Percentiles rank a stretch among this genome's conserved stretches.
Conservation (phyloP, 2,329 filamentous ascomycete species). For the Aspergillus hortae region DNA sequence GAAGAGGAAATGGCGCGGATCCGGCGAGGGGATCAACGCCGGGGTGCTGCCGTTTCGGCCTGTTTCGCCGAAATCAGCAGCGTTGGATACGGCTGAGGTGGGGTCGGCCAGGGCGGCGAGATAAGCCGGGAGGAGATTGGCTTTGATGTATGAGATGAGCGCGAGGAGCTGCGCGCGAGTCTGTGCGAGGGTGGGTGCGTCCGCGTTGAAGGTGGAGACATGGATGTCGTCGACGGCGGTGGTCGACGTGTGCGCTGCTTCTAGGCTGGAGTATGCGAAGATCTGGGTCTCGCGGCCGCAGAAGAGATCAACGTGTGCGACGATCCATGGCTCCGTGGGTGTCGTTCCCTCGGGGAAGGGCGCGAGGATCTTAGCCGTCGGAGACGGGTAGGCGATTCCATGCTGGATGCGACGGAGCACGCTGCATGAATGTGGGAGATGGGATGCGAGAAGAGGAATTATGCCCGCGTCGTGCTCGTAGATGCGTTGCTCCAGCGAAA, state of each 20-base stretch:
- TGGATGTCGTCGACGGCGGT: background rate
- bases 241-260: slow-evolving; percentile 17
- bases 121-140: slow-evolving; percentile 18
- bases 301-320: slow-evolving; percentile 39
- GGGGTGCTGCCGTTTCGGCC: slow-evolving; percentile 8
- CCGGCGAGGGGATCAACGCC: slow-evolving; percentile 22
- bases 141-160: background rate
- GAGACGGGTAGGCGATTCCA: slow-evolving; percentile 26
- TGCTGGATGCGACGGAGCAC: slow-evolving; percentile 40
- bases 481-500: slow-evolving; percentile 5
- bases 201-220: background rate
- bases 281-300: slow-evolving; percentile 40
- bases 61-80: slow-evolving; percentile 1
- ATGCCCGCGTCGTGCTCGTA: slow-evolving; percentile 11
- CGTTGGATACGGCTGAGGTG: background rate
- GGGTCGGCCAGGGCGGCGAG: slow-evolving; percentile 12
- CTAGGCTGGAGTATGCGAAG: slow-evolving; percentile 40
- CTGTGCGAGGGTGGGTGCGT: slow-evolving; percentile 10
- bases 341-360: slow-evolving; percentile 25
- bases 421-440: slow-evolving; percentile 37
- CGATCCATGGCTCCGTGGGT: slow-evolving; percentile 34
- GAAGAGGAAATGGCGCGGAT: slow-evolving; percentile 32
- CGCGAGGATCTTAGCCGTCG: slow-evolving; percentile 31
- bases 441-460: slow-evolving; percentile 27
- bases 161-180: slow-evolving; percentile 2